These are phyloP conservation scores for Saccharomycopsis fodiens DNA, from an alignment of 805 yeast genomes.

Conservation along the genomic window DNA sequence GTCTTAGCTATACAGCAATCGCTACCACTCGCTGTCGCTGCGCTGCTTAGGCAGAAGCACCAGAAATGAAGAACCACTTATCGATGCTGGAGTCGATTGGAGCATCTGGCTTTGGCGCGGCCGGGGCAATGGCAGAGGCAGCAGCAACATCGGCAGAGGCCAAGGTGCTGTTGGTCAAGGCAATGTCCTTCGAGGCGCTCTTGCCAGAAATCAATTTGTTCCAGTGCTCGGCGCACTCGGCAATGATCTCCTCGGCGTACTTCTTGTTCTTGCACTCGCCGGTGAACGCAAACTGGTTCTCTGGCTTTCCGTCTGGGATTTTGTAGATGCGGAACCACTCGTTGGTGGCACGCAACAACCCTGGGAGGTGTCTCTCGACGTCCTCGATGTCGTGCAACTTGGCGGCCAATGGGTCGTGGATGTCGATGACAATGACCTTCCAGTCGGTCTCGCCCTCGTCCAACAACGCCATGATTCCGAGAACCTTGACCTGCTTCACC, in stretches of 20 bases:
- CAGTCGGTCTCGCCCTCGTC: constrained; percentile 91
- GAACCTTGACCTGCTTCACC: constrained; percentile 80
- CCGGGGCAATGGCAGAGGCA: constrained; percentile 55
- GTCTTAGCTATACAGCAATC: background rate
- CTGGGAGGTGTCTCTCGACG: constrained; percentile 84
- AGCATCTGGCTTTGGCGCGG: constrained; percentile 69
- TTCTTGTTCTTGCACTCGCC: constrained; percentile 85
- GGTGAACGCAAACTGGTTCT: constrained; percentile 92
- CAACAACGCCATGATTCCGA: constrained; percentile 90
- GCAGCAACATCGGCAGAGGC: constrained; percentile 42
- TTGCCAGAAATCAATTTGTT: constrained; percentile 61
- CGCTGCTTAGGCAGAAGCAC: constrained; percentile 47
- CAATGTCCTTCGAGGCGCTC: constrained; percentile 52
- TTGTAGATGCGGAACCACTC: constrained; percentile 99
- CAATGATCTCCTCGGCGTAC: constrained; percentile 78
- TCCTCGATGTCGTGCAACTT: constrained; percentile 87
- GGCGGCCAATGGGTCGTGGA: constrained; percentile 81
- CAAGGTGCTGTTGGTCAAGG: constrained; percentile 71
- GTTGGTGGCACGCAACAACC: constrained; percentile 85
- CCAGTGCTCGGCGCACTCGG: constrained; percentile 86
- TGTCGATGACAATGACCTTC: constrained; percentile 86
- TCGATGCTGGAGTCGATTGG: constrained; percentile 95
- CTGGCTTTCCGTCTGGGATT: constrained; percentile 96
- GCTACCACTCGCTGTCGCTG: background rate
- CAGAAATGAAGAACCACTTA: constrained; percentile 97